Base-by-base conservation (phyloP, 768 basidiomycete genomes). In the Tricholoma saponaceum region DNA sequence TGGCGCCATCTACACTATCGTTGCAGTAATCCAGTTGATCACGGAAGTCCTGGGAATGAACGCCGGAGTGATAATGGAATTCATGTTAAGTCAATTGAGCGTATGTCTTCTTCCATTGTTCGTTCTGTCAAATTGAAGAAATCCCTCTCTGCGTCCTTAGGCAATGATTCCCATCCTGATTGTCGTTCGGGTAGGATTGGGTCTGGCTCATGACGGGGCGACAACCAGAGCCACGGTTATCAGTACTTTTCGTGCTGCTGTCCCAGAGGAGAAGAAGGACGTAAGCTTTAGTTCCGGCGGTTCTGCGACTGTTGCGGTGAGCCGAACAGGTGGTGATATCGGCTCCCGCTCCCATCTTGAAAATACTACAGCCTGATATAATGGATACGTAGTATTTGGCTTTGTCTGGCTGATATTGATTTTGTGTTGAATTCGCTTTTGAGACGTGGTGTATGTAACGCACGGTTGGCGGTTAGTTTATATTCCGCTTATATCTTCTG, bases 21-120 rank as follows among this genome's bases (percentile, higher is more conserved):
- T 63, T 5, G 68, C 67, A 14, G 25, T 69, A 30, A 60, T 69
- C 20, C 67, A 69, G 26, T 39, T 69, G 10, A 59, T 68, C 22
- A 68, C 66, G 16, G 66, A 69, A 46, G 49, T 65, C 23, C 30
- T 61, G 22, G 60, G 62, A n/a, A 69, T 69, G 67, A 69, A 69
- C 46, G 67, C 69, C 8, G 67, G 67, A 22, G 65, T 69, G 4
- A 67, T 69, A 12, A 58, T 67, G 59, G 69, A 70, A 44, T 58
- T 69, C 20, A 66, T 68, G 53, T 53, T 67, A 6, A 59, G 59
- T 22, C 69, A 70, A 52, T 53, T 70, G 28, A 67, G 67, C 37
- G 69, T 70, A 51, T 23, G 66, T 7, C 10, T 54, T 51, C 10
- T 50, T 12, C 33, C 30, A 10, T 6, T 32, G 5, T 25, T 37